Base-by-base conservation (phyloP, 805 yeast species). In the Zygotorulaspora sp. region DNA sequence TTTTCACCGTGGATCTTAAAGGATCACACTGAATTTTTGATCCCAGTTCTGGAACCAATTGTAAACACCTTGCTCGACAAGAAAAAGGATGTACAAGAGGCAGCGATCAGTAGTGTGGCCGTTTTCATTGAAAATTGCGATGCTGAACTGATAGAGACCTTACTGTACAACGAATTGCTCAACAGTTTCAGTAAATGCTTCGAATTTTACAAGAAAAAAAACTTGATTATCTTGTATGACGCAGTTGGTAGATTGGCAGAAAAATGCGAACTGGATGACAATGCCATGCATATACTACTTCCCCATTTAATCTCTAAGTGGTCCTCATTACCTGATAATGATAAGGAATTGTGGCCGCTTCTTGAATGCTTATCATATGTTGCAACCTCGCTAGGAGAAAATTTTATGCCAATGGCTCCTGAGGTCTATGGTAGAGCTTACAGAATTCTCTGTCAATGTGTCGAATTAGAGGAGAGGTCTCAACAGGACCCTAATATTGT, bases 61-160 rank as follows among this genome's bases (percentile, higher is more conserved):
- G 72, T 92, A 57, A 66, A 60, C 34, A 83, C 92, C 62, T 78
- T 85, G 16, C 66, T 87, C 49, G 97, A 92, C 59, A 71, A 68
- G 35, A 87, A 86, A 66, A 88, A 89, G 57, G 83, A 83, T 40
- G 98, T 90, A n/a, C 98, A 92, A 64, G 90, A 88, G 53, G 83
- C 95, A 40, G 96, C 95, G 1, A 86, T 95, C 50, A 77, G 88
- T 24, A 84, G 96, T 8, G 72, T 90, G 30, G 82, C 95, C 1
- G 80, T 79, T 39, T 83, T 89, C 45, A 78, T 89, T 27, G 97
- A 89, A 53, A 75, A 72, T 41, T 73, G 92, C 15, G 87, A 84
- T 37, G 62, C 77, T 1, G 71, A 69, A 29, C 57, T 82, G 28
- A 69, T 89, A 33, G 72, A 70, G 17, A 80, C 80, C 14, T 76